Evolutionary conservation across 495 filamentous ascomycete species (phyloP), one percentile per base, ranked within the genome.

Genomic region (Xanthoparmelia taractica): DNA sequence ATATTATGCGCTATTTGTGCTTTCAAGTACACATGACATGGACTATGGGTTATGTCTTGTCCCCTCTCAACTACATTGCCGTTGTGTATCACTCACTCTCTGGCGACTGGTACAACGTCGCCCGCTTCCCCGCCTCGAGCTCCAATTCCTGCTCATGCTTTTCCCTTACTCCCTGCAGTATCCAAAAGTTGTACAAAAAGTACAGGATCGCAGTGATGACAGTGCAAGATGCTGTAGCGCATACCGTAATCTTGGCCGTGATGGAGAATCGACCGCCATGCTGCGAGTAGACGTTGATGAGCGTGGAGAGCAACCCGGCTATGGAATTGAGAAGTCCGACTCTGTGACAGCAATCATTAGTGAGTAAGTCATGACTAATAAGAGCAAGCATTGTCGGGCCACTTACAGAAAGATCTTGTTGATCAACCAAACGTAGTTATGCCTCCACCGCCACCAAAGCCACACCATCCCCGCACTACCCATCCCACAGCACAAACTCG

Each of bases 251-350:
- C 40, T 75, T 69, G 8, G 78, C 80, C 58, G 77, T 80, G 13
- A 78, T 69, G 34, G 72, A 73, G 77, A 75, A 82, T 17, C 70
- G 61, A 7, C 81, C 78, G 1, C 69, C 57, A 50, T 80, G 75
- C 41, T 77, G 73, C 25, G 73, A 68, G 63, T 83, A 83, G 12
- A 84, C 73, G 68, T 73, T 78, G 18, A 77, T 69, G 12, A 83
- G 58, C n/a, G 80, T 80, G 18, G 72, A 72, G 12, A 82, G 65
- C 11, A 82, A 58, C 0, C 81, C 80, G n/a, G 76, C 79, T 5
- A 78, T 33, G 17, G 72, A 70, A 67, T 81, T 80, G 58, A 82
- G 64, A 25, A 69, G 58, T 20, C 65, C 68, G 29, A 69, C 72
- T 52, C 73, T 75, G 60, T 29, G 8, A 27, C 5, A 13, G 5